These are phyloP conservation scores for Geranium rotundifolium DNA, from an alignment of 345 rosid species.

Conservation along the genomic window DNA sequence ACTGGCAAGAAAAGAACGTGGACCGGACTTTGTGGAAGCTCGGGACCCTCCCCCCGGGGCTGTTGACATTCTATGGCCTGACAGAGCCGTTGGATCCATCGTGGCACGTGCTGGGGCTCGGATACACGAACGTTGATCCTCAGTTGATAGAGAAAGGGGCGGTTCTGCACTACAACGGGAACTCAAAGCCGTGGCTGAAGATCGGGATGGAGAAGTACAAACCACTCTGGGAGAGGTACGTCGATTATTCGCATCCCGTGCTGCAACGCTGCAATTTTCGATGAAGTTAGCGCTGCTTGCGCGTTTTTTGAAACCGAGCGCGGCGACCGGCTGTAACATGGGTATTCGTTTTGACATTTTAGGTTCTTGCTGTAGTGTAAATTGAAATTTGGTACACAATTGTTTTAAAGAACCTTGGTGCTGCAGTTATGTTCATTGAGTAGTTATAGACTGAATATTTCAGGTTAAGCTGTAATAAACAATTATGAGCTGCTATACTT, in stretches of 20 bases:
- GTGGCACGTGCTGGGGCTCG: slow-evolving; percentile 91
- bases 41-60: slow-evolving; percentile 85
- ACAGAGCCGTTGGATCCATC: slow-evolving; percentile 67
- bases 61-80: slow-evolving; percentile 78
- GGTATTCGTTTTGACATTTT: not conserved
- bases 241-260: slow-evolving; percentile 73
- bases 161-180: slow-evolving; percentile 87
- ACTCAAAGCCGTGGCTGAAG: slow-evolving; percentile 95
- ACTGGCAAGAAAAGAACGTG: slow-evolving; percentile 85
- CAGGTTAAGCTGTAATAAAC: not conserved
- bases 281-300: slow-evolving; percentile 37
- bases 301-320: slow-evolving; percentile 37
- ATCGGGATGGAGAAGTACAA: slow-evolving; percentile 91
- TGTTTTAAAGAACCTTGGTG: too few relatives aligned
- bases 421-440: not conserved
- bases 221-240: slow-evolving; percentile 82
- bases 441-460: not conserved
- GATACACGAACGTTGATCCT: slow-evolving; percentile 71
- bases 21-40: slow-evolving; percentile 90
- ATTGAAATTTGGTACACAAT: not conserved
- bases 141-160: slow-evolving; percentile 80
- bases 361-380: not conserved
- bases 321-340: slow-evolving; percentile 23
- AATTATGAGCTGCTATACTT: not conserved
- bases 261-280: slow-evolving; percentile 86